These are phyloP conservation scores for Arthrinium puccinioides DNA, from an alignment of 2,329 filamentous ascomycete genomes.

Conservation along the genomic window DNA sequence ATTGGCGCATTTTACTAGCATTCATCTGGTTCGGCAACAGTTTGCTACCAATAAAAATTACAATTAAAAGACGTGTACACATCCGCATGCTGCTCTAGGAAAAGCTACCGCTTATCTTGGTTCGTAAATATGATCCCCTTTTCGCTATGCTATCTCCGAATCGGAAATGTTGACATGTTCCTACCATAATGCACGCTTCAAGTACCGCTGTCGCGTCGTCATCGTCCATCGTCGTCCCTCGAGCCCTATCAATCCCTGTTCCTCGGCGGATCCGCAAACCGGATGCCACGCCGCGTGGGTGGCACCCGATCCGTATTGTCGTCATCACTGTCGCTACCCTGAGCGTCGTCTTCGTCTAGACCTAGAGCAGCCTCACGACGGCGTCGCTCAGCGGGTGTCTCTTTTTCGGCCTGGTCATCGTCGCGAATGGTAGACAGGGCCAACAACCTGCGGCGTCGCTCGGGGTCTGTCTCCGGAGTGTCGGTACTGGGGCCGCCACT, in stretches of 20 bases:
- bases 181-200: too few relatives aligned
- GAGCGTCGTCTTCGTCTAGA: slow-evolving; percentile 34
- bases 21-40: too few relatives aligned
- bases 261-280: slow-evolving; percentile 48
- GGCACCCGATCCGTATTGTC: slow-evolving; percentile 49
- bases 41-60: too few relatives aligned
- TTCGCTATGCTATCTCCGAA: too few relatives aligned
- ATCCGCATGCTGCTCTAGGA: too few relatives aligned
- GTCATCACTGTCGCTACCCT: slow-evolving; percentile 47
- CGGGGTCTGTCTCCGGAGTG: slow-evolving; percentile 59
- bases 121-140: too few relatives aligned
- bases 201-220: too few relatives aligned
- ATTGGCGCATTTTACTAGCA: too few relatives aligned
- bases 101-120: too few relatives aligned
- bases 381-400: slow-evolving; percentile 69
- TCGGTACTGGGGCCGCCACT: slow-evolving; percentile 24
- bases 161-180: too few relatives aligned
- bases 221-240: neutral
- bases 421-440: slow-evolving; percentile 37
- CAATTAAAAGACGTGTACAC: too few relatives aligned
- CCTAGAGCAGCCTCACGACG: slow-evolving; percentile 69
- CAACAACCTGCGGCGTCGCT: slow-evolving; percentile 58
- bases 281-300: slow-evolving; percentile 46
- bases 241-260: slow-evolving; percentile 11
- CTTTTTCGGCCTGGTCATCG: slow-evolving; percentile 41